These are phyloP conservation scores for Parasarocladium wereldwijsianum DNA, from an alignment of 2,329 filamentous ascomycete genomes.

Conservation along the genomic window DNA sequence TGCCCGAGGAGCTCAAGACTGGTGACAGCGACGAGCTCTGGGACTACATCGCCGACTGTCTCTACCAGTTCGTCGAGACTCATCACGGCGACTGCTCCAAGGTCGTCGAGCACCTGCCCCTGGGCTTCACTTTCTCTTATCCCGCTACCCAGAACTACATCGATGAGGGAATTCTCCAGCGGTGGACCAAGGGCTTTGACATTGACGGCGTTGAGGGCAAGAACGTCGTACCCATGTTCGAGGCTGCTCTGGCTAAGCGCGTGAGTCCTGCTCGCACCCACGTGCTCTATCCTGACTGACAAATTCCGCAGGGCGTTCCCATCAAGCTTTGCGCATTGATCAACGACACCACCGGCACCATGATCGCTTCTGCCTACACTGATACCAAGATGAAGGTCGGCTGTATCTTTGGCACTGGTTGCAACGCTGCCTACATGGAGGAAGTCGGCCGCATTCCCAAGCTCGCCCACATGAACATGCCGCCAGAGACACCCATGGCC, in stretches of 20 bases:
- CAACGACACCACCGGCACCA: slow-evolving; percentile 93
- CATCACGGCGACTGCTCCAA: slow-evolving; percentile 57
- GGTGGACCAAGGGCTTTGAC: slow-evolving; percentile 97
- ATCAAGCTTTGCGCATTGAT: slow-evolving; percentile 89
- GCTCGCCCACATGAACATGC: slow-evolving; percentile 79
- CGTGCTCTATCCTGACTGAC: slow-evolving; percentile 6
- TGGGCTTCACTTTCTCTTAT: slow-evolving; percentile 95
- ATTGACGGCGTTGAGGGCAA: slow-evolving; percentile 82
- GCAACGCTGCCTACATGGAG: slow-evolving; percentile 98
- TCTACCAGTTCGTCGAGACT: slow-evolving; percentile 78
- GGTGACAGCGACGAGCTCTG: slow-evolving; percentile 75
- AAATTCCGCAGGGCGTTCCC: slow-evolving; percentile 53
- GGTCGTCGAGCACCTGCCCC: slow-evolving; percentile 47
- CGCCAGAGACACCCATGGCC: slow-evolving; percentile 70
- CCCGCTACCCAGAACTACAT: slow-evolving; percentile 88
- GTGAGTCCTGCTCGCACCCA: slow-evolving; percentile 12
- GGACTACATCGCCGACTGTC: slow-evolving; percentile 88
- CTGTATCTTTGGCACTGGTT: slow-evolving; percentile 96
- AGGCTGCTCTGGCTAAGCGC: slow-evolving; percentile 54
- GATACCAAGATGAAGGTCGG: slow-evolving; percentile 85
- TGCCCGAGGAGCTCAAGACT: slow-evolving; percentile 85
- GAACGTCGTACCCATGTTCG: slow-evolving; percentile 81
- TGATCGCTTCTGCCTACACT: slow-evolving; percentile 96
- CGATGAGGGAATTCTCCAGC: slow-evolving; percentile 80
- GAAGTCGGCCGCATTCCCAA: slow-evolving; percentile 83